phyloP scores from a whole-genome alignment of 2,329 filamentous ascomycete species.

The Fusarium sp. region DNA sequence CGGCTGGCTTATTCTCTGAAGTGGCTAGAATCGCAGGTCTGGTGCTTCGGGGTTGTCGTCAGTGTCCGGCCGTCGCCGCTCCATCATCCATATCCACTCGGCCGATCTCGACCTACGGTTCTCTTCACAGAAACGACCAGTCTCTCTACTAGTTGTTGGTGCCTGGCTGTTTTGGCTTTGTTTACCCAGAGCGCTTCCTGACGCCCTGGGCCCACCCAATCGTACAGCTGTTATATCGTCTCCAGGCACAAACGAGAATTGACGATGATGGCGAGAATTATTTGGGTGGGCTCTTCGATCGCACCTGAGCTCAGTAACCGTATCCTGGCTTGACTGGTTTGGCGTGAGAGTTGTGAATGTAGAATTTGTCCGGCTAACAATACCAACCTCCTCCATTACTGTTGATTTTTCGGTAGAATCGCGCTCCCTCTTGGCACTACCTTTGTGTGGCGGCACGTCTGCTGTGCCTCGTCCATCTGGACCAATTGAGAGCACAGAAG shows the following conservation, averaged over 20 bases:
- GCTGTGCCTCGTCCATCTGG: constrained; percentile 3
- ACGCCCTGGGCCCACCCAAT: background rate
- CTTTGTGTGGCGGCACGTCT: constrained; percentile 2
- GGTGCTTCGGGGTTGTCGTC: constrained; percentile 1
- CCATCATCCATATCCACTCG: constrained; percentile 23
- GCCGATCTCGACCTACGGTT: constrained; percentile 30
- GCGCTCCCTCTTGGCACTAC: constrained; percentile 13
- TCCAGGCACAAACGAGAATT: constrained; percentile 47
- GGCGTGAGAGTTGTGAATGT: background rate
- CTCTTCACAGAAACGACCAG: background rate
- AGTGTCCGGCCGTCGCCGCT: constrained; percentile 5
- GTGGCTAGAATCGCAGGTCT: background rate
- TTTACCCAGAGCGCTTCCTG: background rate
- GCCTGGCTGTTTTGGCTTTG: background rate
- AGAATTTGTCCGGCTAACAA: background rate
- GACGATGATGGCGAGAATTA: constrained; percentile 34
- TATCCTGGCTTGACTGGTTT: background rate
- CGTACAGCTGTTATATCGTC: constrained; percentile 36
- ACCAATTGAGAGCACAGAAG: background rate
- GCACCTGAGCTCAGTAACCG: background rate
- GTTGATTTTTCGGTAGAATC: background rate
- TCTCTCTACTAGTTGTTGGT: background rate
- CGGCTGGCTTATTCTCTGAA: background rate
- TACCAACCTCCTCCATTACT: constrained; percentile 2
- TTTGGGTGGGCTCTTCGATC: background rate